A percentile compares a stretch with the other conserved stretches of the same genome.
phyloP scores from a whole-genome alignment of 1,139 yeast genomes.

The Kodamaea alishanica region DNA sequence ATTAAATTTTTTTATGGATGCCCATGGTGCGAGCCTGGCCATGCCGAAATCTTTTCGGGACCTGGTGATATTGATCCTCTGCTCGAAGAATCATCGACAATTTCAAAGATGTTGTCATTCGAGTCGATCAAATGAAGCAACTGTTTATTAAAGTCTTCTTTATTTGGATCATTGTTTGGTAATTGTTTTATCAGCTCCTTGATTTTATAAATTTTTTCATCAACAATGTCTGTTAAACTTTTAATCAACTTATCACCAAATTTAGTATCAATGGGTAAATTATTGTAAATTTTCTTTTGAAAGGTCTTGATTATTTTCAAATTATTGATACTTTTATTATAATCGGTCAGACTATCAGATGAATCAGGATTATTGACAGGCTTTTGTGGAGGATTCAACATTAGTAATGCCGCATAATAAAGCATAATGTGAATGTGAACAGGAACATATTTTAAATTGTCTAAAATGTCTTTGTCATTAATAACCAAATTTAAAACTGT shows the following conservation, averaged over 20 bases:
- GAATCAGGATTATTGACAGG: slow-evolving; percentile 19
- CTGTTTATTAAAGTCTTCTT: slow-evolving; percentile 16
- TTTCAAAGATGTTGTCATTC: slow-evolving; percentile 18
- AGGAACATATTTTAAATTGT: slow-evolving; percentile 61
- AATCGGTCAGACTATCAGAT: slow-evolving; percentile 17
- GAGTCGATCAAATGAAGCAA: slow-evolving; percentile 18
- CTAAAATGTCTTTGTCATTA: slow-evolving; percentile 55
- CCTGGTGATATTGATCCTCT: slow-evolving; percentile 33
- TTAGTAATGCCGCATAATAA: slow-evolving; percentile 60
- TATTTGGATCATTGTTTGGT: slow-evolving; percentile 11
- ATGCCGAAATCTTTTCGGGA: slow-evolving; percentile 50
- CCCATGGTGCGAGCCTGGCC: slow-evolving; percentile 70
- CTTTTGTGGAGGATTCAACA: slow-evolving; percentile 47
- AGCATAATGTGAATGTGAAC: slow-evolving; percentile 70
- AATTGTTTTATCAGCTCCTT: slow-evolving; percentile 11
- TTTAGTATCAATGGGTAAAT: slow-evolving; percentile 51
- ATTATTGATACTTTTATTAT: slow-evolving; percentile 22
- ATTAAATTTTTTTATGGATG: slow-evolving; percentile 42
- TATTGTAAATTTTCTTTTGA: slow-evolving; percentile 39
- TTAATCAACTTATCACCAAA: slow-evolving; percentile 50
- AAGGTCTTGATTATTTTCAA: slow-evolving; percentile 36
- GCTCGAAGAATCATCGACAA: slow-evolving; percentile 20
- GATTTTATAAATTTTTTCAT: slow-evolving; percentile 29
- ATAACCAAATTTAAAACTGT: slow-evolving; percentile 58
- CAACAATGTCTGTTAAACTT: slow-evolving; percentile 43